Evolutionary conservation across 768 basidiomycete genomes (phyloP).

Genomic region (Sporobolomyces roseus): DNA sequence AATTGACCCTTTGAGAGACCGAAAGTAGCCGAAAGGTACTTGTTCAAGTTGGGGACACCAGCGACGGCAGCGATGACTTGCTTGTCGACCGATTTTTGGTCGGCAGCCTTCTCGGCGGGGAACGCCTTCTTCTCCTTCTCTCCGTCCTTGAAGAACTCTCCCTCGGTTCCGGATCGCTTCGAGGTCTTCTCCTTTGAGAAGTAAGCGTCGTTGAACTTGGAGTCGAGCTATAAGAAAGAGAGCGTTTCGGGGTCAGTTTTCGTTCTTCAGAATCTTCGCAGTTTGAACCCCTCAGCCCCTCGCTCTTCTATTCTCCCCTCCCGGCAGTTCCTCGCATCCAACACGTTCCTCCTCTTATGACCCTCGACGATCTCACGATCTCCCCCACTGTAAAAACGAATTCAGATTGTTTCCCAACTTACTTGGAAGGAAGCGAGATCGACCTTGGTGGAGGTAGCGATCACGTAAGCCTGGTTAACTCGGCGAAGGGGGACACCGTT

Average conservation of each 20-base stretch:
- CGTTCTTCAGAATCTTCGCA: background rate
- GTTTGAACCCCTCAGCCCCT: too few relatives aligned
- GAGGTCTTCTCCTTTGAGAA: slow-evolving; percentile 76
- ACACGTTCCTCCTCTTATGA: too few relatives aligned
- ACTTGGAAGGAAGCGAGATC: slow-evolving; percentile 73
- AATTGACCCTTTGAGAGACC: slow-evolving; percentile 95
- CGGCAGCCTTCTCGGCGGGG: slow-evolving; percentile 77
- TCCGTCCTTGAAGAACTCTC: slow-evolving; percentile 93
- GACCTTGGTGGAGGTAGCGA: slow-evolving; percentile 92
- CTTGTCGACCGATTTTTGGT: slow-evolving; percentile 71
- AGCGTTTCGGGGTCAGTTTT: background rate
- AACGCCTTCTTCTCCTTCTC: slow-evolving; percentile 59
- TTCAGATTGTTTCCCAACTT: slow-evolving; percentile 44
- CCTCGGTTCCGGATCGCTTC: slow-evolving; percentile 75
- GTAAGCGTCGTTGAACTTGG: slow-evolving; percentile 90
- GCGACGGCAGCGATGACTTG: slow-evolving; percentile 76
- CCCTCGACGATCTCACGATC: background rate
- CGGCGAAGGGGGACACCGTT: slow-evolving; percentile 97
- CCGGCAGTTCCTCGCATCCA: too few relatives aligned
- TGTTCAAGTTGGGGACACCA: slow-evolving; percentile 82
- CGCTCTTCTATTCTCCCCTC: too few relatives aligned
- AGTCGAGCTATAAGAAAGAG: slow-evolving; percentile 60
- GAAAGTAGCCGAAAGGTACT: slow-evolving; percentile 89
- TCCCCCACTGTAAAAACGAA: background rate
- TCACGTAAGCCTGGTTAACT: slow-evolving; percentile 98